Conservation (phyloP, 2,329 filamentous ascomycete genomes). For the Karstenula rhodostoma region DNA sequence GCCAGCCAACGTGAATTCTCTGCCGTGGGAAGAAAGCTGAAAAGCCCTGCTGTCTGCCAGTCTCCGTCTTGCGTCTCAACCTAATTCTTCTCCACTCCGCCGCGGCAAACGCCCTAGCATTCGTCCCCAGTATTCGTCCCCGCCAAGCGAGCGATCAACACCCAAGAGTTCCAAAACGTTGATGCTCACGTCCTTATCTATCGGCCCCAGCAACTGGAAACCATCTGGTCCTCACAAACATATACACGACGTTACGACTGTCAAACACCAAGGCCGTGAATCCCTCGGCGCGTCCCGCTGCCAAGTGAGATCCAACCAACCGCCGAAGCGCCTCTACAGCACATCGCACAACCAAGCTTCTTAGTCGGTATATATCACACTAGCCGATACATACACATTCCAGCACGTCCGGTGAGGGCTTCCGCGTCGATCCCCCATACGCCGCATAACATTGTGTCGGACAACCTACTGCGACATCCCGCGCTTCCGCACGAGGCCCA, state of each 20-base stretch:
- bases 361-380: slow-evolving; percentile 30
- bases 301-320: slow-evolving; percentile 39
- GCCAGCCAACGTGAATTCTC: slow-evolving; percentile 6
- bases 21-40: neutral
- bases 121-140: slow-evolving; percentile 29
- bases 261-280: slow-evolving; percentile 30
- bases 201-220: slow-evolving; percentile 34
- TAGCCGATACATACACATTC: slow-evolving; percentile 34
- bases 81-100: slow-evolving; percentile 35
- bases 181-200: slow-evolving; percentile 30
- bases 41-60: neutral
- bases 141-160: slow-evolving; percentile 32
- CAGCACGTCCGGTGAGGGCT: slow-evolving; percentile 31
- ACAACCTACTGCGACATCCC: slow-evolving; percentile 41
- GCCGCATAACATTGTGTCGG: slow-evolving; percentile 25
- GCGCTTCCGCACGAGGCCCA: slow-evolving; percentile 32
- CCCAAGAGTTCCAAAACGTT: slow-evolving; percentile 35
- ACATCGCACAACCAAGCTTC: slow-evolving; percentile 31
- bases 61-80: slow-evolving; percentile 26
- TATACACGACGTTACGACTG: slow-evolving; percentile 25
- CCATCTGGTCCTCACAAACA: slow-evolving; percentile 27
- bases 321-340: slow-evolving; percentile 20
- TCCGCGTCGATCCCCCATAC: slow-evolving; percentile 25
- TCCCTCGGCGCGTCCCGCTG: slow-evolving; percentile 24
- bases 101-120: slow-evolving; percentile 36